A percentile compares a stretch with the other conserved stretches of the same genome.
Conservation (phyloP, 106 monocot species). For the Posidonia australis region DNA sequence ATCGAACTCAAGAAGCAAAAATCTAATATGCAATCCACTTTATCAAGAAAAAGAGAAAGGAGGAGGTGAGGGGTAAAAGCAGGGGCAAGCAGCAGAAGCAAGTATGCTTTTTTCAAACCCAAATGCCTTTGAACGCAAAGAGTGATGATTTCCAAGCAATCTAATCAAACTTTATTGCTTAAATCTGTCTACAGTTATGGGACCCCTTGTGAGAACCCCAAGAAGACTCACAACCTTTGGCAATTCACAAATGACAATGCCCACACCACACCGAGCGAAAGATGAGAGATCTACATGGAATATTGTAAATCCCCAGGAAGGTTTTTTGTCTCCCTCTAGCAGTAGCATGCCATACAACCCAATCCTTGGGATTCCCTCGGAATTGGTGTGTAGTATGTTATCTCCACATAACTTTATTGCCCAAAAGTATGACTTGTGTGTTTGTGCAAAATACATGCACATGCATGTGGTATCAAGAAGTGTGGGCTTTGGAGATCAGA, state of each 20-base stretch:
- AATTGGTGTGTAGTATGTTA: no score
- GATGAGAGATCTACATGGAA: background rate
- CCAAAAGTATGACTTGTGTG: no score
- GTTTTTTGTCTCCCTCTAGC: background rate
- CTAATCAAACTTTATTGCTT: constrained; percentile 1
- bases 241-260: background rate
- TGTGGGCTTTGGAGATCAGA: no score
- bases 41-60: background rate
- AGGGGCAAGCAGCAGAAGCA: constrained; percentile 2
- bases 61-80: background rate
- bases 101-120: background rate
- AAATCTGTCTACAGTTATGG: no score
- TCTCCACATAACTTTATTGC: no score
- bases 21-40: background rate
- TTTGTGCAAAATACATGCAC: background rate
- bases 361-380: constrained; percentile 4
- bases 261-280: background rate
- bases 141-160: constrained; percentile 2
- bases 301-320: constrained; percentile 1
- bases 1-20: background rate
- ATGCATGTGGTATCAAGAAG: background rate
- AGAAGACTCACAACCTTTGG: background rate
- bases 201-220: constrained; percentile 4
- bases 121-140: constrained; percentile 1
- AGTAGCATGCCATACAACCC: background rate